Evolutionary conservation across 768 basidiomycete species (phyloP).

Genomic region (Mycena venus): DNA sequence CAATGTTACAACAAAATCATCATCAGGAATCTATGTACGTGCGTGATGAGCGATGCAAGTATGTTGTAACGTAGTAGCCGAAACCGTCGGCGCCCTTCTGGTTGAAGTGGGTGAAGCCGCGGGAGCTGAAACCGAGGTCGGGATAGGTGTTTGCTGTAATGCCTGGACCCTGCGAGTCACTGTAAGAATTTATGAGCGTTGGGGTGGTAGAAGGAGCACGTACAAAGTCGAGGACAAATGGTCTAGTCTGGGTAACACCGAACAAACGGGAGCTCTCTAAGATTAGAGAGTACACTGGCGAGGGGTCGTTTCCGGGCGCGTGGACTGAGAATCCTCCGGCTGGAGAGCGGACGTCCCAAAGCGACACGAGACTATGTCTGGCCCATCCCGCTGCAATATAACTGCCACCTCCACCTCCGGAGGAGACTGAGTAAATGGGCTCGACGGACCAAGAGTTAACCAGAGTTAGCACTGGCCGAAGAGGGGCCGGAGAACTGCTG

Average conservation of each 20-base stretch:
- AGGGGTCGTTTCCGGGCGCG: slow-evolving; percentile 83
- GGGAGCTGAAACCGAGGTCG: slow-evolving; percentile 35
- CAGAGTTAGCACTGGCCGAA: slow-evolving; percentile 72
- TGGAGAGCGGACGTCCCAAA: slow-evolving; percentile 84
- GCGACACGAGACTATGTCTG: slow-evolving; percentile 80
- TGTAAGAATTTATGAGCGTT: neutral
- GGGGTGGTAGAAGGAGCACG: slow-evolving; percentile 37
- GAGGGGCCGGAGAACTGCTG: slow-evolving; percentile 43
- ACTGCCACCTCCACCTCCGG: slow-evolving; percentile 76
- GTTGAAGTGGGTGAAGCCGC: slow-evolving; percentile 45
- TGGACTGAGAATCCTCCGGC: slow-evolving; percentile 81
- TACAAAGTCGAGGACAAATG: slow-evolving; percentile 85
- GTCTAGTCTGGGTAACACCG: slow-evolving; percentile 81
- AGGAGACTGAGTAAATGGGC: slow-evolving; percentile 81
- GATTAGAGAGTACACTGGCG: slow-evolving; percentile 81
- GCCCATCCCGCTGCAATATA: slow-evolving; percentile 84
- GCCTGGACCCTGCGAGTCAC: slow-evolving; percentile 63
- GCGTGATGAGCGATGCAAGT: slow-evolving; percentile 7
- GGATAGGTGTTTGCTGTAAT: slow-evolving; percentile 71
- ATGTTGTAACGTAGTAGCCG: slow-evolving; percentile 67
- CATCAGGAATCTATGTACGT: slow-evolving; percentile 12
- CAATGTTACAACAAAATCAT: slow-evolving; percentile 29
- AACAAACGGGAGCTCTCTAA: slow-evolving; percentile 86
- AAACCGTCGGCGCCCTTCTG: slow-evolving; percentile 50
- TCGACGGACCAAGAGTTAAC: slow-evolving; percentile 78